Base-by-base conservation (phyloP, 2,329 filamentous ascomycete genomes). In the Cladophialophora carrionii region DNA sequence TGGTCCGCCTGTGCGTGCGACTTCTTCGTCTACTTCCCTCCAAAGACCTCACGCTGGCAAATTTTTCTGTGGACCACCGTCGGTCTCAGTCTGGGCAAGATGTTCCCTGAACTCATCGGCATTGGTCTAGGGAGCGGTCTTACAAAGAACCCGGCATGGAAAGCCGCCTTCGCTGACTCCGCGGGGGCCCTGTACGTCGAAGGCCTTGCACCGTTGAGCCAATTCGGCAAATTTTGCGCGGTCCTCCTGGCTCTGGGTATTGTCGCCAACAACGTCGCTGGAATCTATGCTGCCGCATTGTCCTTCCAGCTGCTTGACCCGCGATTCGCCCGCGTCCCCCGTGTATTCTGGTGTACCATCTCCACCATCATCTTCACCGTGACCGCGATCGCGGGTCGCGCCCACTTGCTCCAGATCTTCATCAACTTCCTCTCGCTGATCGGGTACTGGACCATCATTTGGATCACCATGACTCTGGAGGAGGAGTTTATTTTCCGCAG, bases 391-490 rank as follows among this genome's bases (percentile, higher is more conserved):
- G 87, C 83, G 0, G 88, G 88, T 0, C 82, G 87, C 14, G 79
- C 82, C 22, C 77, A 87, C 69, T 80, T 90, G 1, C 83, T 86
- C 0, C 80, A 81, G 31, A 88, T 90, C 65, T 89, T 90, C 73
- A 85, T 84, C 9, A 90, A 90, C 73, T 90, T 90, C 73, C 79
- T 90, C 6, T 85, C 87, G 0, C 76, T 90, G 31, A 90, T 90
- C 84, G 88, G 88, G 0, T 90, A 90, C 75, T 90, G 87, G 87
- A 82, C 88, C 14, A 82, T 82, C n/a, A 85, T 89, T 54, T 88
- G 86, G 85, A 80, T 89, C 26, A 82, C 83, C 1, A 88, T 90
- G 53, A 78, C 84, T 1, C 74, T 79, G 17, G 77, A 80, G 64
- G 88, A 91, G 72, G 83, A 88, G 56, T 49, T 58, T 9, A 52